Evolutionary conservation across 306 rosid species (phyloP).

Genomic region (Cucurbita ficifolia): DNA sequence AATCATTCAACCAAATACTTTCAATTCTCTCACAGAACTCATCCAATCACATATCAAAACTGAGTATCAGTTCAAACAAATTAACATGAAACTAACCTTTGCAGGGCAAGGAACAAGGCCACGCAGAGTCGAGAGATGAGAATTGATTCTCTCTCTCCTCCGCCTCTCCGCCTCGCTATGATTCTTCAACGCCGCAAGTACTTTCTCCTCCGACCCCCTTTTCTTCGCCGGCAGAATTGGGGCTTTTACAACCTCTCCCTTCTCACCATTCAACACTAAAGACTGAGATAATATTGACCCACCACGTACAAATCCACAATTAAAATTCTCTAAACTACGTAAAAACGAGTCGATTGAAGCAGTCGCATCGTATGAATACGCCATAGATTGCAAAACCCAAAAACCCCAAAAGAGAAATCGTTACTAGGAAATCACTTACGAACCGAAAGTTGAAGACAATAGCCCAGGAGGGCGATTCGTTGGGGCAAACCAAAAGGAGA

Average conservation of each 20-base stretch:
- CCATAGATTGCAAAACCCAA: constrained; percentile 14
- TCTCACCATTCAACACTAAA: constrained; percentile 39
- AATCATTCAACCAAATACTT: neutral
- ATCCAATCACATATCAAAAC: neutral
- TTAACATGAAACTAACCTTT: constrained; percentile 26
- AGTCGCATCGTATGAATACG: constrained; percentile 12
- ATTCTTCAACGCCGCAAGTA: constrained; percentile 55
- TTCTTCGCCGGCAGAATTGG: constrained; percentile 34
- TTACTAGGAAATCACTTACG: neutral
- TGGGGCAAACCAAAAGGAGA: constrained; percentile 50
- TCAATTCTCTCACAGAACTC: neutral
- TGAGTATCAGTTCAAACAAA: neutral
- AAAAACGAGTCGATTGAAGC: constrained; percentile 24
- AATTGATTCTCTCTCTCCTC: constrained; percentile 79
- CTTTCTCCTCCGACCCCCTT: constrained; percentile 45
- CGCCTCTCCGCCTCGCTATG: constrained; percentile 88
- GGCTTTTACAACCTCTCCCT: constrained; percentile 43
- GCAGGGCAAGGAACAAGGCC: constrained; percentile 42
- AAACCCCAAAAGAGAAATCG: neutral
- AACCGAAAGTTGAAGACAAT: constrained; percentile 19
- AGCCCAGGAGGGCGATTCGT: constrained; percentile 65
- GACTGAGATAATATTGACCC: constrained; percentile 25
- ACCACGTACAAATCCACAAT: constrained; percentile 11
- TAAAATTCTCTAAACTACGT: constrained; percentile 11
- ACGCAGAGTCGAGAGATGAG: constrained; percentile 67